These are phyloP conservation scores for Mimosa pudica DNA, from an alignment of 306 rosid genomes.

Conservation along the genomic window DNA sequence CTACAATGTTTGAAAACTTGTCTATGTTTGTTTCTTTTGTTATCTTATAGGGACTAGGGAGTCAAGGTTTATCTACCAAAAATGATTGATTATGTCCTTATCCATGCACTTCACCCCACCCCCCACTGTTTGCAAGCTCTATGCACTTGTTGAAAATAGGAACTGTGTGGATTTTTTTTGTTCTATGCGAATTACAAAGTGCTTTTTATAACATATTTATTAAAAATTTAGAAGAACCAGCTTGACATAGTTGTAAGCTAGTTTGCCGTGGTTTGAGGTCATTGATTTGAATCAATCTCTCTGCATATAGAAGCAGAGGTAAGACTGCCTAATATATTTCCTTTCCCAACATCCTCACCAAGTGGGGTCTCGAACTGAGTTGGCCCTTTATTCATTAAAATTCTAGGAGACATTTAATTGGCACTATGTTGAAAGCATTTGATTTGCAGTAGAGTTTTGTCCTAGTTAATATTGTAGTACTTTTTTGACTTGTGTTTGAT, in stretches of 20 bases:
- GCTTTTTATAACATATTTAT: neutral
- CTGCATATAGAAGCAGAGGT: too few species aligned
- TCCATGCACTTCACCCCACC: neutral
- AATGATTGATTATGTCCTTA: neutral
- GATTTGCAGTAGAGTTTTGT: neutral
- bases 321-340: too few species aligned
- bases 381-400: neutral
- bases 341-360: too few species aligned
- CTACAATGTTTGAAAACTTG: slow-evolving; percentile 3
- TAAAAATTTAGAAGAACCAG: too few species aligned
- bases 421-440: neutral
- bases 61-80: neutral
- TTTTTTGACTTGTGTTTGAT: neutral
- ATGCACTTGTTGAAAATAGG: neutral
- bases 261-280: too few species aligned
- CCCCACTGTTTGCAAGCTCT: neutral
- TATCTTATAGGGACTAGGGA: neutral
- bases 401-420: neutral
- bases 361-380: too few species aligned
- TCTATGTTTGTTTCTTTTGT: neutral
- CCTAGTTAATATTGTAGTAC: neutral
- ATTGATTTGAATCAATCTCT: too few species aligned
- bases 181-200: neutral
- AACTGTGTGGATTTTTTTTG: neutral
- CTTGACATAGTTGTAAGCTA: too few species aligned